Base-by-base conservation (phyloP, 2,329 filamentous ascomycete species). In the Xylariaceae sp. region DNA sequence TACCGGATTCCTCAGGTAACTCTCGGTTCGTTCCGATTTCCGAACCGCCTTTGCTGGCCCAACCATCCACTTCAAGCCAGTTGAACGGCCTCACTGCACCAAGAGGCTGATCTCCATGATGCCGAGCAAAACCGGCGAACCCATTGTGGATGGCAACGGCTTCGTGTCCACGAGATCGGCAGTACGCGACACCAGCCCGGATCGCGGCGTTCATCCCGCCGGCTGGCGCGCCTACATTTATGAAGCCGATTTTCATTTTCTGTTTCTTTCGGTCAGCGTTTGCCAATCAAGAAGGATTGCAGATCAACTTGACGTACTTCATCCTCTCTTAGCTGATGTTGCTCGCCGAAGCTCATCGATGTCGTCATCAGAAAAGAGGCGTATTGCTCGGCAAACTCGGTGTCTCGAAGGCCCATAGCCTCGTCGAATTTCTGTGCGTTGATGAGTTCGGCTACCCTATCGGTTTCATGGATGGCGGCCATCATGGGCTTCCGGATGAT, bases 181-280 rank as follows among this genome's bases (percentile, higher is more conserved):
- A 97, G 76, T 97, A 97, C 31, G 91, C 90, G 16, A 97, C 92
- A 13, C 90, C 93, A 31, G 90, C 93, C 61, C 94, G 86, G 17
- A 95, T 94, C 40, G 94, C 94, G 28, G 93, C 92, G 72, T 99
- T 99, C 89, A 99, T 97, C 64, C 94, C 94, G 71, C 94, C 94
- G 31, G 94, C 94, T 7, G 94, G 94, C 12, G 94, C 94, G 64
- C 94, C 94, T 19, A 97, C 92, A 65, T 97, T 95, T 72, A 99
- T 90, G 66, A 99, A 96, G 45, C 90, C 94, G 64, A 99, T 89
- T 60, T 85, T 86, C 89, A 97, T 91, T 61, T 87, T 84, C 88
- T 92, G 58, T 28, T 28, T 28, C 22, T 28, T 28, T 28, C 22
- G 22, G 7, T 36, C 36, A 38, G 6, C 33, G 60, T 76, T 53